Evolutionary conservation across 2,329 filamentous ascomycete genomes (phyloP).

Genomic region (Hymenoscyphus linearis): DNA sequence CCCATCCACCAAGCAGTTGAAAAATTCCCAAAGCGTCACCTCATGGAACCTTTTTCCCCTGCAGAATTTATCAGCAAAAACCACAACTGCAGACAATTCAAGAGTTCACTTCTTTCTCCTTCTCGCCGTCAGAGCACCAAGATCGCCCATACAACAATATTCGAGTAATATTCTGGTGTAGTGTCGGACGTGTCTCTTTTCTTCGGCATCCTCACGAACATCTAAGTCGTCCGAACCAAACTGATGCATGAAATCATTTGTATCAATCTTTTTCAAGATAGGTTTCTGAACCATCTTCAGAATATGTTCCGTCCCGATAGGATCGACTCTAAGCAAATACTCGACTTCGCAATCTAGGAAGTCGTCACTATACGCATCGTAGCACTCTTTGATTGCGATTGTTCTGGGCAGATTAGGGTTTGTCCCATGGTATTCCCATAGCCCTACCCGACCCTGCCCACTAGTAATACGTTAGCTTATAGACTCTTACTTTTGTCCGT

Average conservation of each 20-base stretch:
- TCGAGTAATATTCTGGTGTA: neutral
- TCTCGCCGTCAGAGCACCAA: neutral
- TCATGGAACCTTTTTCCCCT: slow-evolving; percentile 2
- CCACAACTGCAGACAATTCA: neutral
- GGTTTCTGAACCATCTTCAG: no score
- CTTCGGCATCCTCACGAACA: neutral
- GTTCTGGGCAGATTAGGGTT: neutral
- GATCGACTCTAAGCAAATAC: no score
- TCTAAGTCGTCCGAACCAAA: neutral
- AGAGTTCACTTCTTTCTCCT: neutral
- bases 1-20: slow-evolving; percentile 7
- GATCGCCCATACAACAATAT: neutral
- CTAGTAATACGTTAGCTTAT: neutral
- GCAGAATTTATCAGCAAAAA: neutral
- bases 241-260: no score
- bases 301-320: no score
- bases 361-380: no score
- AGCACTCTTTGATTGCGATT: neutral
- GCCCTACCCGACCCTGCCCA: neutral
- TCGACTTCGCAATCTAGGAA: no score
- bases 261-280: no score
- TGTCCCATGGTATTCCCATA: neutral
- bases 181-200: no score
- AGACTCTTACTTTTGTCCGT: neutral
- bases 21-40: slow-evolving; percentile 1